Conservation (phyloP, 164 flowering plant species). For the Liriodendron chinense region DNA sequence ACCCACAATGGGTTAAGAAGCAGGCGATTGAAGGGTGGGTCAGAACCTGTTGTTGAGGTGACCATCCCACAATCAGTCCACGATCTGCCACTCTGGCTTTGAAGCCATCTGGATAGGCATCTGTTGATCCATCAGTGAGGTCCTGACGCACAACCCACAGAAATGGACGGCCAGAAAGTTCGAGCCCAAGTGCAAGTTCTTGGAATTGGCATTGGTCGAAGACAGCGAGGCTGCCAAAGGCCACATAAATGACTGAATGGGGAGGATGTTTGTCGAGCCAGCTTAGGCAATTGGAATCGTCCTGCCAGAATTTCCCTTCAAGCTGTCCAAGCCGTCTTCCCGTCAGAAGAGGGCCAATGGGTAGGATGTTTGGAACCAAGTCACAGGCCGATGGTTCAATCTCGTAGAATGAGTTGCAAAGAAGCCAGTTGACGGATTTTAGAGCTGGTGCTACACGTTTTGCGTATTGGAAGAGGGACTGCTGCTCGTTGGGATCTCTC, state of each 20-base stretch:
- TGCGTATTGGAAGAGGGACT: constrained; percentile 11
- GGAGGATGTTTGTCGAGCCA: constrained; percentile 12
- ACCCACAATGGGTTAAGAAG: constrained; percentile 18
- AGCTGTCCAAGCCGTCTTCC: neutral
- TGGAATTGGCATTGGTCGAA: neutral
- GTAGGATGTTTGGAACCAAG: neutral
- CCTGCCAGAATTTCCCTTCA: constrained; percentile 2
- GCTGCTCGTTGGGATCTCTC: neutral
- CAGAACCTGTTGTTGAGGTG: constrained; percentile 12
- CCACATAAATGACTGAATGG: constrained; percentile 16
- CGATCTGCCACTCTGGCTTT: neutral
- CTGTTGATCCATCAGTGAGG: neutral
- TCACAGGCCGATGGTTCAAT: neutral
- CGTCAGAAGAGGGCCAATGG: constrained; percentile 11
- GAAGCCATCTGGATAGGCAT: constrained; percentile 7
- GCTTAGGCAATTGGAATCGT: constrained; percentile 10
- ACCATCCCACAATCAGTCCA: constrained; percentile 9
- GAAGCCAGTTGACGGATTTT: neutral
- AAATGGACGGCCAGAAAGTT: constrained; percentile 3
- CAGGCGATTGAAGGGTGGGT: constrained; percentile 11
- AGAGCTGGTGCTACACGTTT: neutral
- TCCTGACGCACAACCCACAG: constrained; percentile 13
- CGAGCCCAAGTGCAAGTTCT: constrained; percentile 12
- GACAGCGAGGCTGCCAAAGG: constrained; percentile 15
- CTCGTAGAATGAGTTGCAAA: neutral